Evolutionary conservation across 208 protist species (phyloP).

Genomic region (Porcisia deanei): DNA sequence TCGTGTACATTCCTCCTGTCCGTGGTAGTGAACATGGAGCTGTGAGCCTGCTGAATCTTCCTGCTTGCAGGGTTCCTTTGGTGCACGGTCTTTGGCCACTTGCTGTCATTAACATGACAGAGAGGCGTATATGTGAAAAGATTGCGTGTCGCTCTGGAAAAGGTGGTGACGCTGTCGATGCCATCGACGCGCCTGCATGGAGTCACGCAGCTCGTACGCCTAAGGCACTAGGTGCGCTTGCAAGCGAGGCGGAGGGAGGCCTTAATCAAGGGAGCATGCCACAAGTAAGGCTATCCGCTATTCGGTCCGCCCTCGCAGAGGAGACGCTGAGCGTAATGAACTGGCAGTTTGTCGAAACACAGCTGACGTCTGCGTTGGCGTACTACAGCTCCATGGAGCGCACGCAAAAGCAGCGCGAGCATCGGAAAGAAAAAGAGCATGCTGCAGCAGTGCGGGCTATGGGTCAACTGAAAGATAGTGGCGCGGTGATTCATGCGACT

Average conservation of each 20-base stretch:
- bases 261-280: not conserved
- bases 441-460: slow-evolving; percentile 44
- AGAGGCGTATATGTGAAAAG: slow-evolving; percentile 40
- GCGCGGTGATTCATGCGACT: slow-evolving; percentile 43
- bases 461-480: slow-evolving; percentile 53
- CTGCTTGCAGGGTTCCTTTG: slow-evolving; percentile 47
- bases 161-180: not conserved
- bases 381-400: slow-evolving; percentile 67
- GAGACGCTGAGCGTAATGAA: slow-evolving; percentile 47
- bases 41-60: slow-evolving; percentile 46
- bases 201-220: slow-evolving; percentile 59
- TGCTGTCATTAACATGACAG: slow-evolving; percentile 70
- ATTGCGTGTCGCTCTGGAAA: slow-evolving; percentile 9
- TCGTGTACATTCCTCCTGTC: slow-evolving; percentile 46
- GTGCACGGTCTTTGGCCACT: slow-evolving; percentile 80
- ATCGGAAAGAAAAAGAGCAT: slow-evolving; percentile 49
- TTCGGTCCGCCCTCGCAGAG: slow-evolving; percentile 28
- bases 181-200: slow-evolving; percentile 39
- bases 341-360: slow-evolving; percentile 72
- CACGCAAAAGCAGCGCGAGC: slow-evolving; percentile 16
- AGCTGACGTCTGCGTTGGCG: slow-evolving; percentile 39
- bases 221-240: slow-evolving; percentile 1
- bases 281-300: slow-evolving; percentile 14
- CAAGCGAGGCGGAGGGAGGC: slow-evolving; percentile 9
- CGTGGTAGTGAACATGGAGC: slow-evolving; percentile 27